These are phyloP conservation scores for Stephania yunnanensis DNA, from an alignment of 164 flowering plant genomes.

Conservation along the genomic window DNA sequence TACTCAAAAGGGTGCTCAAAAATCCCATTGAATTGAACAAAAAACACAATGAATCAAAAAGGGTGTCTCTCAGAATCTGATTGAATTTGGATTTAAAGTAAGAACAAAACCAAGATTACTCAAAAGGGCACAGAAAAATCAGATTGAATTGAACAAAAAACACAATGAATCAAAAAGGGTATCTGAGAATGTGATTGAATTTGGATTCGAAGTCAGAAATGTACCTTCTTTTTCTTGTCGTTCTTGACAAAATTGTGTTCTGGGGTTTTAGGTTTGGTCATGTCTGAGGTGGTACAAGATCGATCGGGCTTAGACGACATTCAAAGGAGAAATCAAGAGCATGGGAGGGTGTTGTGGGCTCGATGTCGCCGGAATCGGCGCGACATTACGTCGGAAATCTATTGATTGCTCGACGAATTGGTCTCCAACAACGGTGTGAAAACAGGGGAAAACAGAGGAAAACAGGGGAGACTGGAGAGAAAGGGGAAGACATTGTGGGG, in stretches of 20 bases:
- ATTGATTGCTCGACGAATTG: too few relatives aligned
- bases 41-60: too few relatives aligned
- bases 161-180: neutral
- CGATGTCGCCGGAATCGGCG: neutral
- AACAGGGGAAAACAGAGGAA: too few relatives aligned
- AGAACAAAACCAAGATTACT: too few relatives aligned
- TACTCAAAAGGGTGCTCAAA: too few relatives aligned
- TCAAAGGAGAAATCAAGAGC: conserved; percentile 4
- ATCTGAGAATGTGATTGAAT: too few relatives aligned
- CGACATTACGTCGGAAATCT: conserved; percentile 1
- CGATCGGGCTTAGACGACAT: conserved; percentile 15
- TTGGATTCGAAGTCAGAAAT: neutral
- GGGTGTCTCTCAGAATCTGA: too few relatives aligned
- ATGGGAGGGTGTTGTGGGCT: neutral
- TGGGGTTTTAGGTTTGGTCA: conserved; percentile 25
- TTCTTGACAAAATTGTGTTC: conserved; percentile 33
- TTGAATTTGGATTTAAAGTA: too few relatives aligned
- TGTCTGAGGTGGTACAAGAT: conserved; percentile 7
- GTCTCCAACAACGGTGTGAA: neutral
- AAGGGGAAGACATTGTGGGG: neutral
- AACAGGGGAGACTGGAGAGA: neutral
- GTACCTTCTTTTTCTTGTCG: conserved; percentile 69
- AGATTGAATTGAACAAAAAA: neutral
- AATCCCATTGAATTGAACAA: too few relatives aligned
- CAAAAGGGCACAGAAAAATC: too few relatives aligned